Base-by-base conservation (phyloP, 495 filamentous ascomycete species). In the Daldinia childiae region DNA sequence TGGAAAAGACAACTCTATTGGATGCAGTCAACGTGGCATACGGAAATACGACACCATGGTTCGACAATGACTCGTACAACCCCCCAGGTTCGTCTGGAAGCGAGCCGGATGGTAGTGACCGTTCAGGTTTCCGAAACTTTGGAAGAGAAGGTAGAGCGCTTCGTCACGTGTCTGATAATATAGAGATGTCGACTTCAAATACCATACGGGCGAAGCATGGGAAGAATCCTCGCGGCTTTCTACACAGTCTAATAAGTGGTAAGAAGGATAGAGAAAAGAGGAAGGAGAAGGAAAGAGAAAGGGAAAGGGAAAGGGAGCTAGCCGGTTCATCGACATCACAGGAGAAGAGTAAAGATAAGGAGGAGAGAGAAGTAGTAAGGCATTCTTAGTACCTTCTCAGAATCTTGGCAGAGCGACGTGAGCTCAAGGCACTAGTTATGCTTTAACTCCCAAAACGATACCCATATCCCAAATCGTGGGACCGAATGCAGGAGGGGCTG, bases 1-100 rank as follows among this genome's bases (percentile, higher is more conserved):
- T 94, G 34, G 91, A 94, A 70, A 89, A 89, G 50, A 82, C 90
- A 79, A 87, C 78, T 69, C 84, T 84, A 41, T 73, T 77, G 58
- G 80, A 83, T 69, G 73, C 77, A 68, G 64, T 79, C 58, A 76
- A 69, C 62, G 74, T 78, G 27, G 57, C 72, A 36, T 78, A 79
- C 56, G 73, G 75, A 17, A 76, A 76, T 41, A 64, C 76, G 27
- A 74, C 80, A 9, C 61, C 74, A 30, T 79, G 79, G 77, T 50
- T 64, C 15, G 80, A 82, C 3, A 71, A 68, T 36, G 82, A 83
- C n/a, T 58, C 69, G 36, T 76, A 71, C 58, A 80, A 74, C 6
- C 77, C 80, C 38, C 83, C 78, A n/a, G 82, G 77, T 21, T 84
- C 78, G 21, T 85, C 86, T 4, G 82, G 80, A 2, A 84, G 85